phyloP scores from a whole-genome alignment of 176 grass and related monocot species.

The Aegilops bicornis region DNA sequence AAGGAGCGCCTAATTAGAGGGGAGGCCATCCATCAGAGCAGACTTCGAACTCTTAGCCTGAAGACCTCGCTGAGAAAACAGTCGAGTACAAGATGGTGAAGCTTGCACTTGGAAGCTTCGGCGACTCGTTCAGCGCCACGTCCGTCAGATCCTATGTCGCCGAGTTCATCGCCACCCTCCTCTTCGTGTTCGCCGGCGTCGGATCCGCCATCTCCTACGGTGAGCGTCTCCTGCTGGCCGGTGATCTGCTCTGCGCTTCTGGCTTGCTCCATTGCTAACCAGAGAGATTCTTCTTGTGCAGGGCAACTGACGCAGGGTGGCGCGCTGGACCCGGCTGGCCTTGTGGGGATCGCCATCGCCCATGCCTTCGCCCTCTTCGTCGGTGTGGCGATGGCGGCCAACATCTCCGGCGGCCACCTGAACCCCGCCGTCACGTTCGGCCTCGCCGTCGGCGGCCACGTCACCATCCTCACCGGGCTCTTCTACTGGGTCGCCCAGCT shows the following conservation, averaged over 20 bases:
- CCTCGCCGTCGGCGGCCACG: conserved; percentile 77
- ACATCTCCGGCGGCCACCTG: conserved; percentile 89
- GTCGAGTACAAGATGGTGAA: conserved; percentile 60
- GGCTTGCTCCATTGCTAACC: not conserved
- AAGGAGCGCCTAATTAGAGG: conserved; percentile 5
- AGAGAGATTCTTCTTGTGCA: conserved; percentile 5
- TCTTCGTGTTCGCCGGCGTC: conserved; percentile 89
- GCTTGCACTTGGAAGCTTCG: conserved; percentile 65
- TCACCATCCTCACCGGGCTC: conserved; percentile 86
- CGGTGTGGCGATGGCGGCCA: conserved; percentile 76
- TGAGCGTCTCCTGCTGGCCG: conserved; percentile 16
- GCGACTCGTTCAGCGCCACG: conserved; percentile 64
- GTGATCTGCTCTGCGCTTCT: not conserved
- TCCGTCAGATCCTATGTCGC: conserved; percentile 75
- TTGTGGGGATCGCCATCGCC: conserved; percentile 74
- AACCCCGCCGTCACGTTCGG: conserved; percentile 93
- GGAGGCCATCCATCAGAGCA: conserved; percentile 19
- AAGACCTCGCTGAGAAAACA: not conserved
- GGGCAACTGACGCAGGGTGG: conserved; percentile 57
- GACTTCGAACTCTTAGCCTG: not conserved
- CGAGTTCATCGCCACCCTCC: conserved; percentile 91
- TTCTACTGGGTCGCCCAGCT: conserved; percentile 89
- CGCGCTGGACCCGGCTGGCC: conserved; percentile 66
- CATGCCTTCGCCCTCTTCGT: conserved; percentile 87
- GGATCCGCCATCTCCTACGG: conserved; percentile 83